These are phyloP conservation scores for Colletotrichum shisoi DNA, from an alignment of 2,329 filamentous ascomycete genomes.

Conservation along the genomic window DNA sequence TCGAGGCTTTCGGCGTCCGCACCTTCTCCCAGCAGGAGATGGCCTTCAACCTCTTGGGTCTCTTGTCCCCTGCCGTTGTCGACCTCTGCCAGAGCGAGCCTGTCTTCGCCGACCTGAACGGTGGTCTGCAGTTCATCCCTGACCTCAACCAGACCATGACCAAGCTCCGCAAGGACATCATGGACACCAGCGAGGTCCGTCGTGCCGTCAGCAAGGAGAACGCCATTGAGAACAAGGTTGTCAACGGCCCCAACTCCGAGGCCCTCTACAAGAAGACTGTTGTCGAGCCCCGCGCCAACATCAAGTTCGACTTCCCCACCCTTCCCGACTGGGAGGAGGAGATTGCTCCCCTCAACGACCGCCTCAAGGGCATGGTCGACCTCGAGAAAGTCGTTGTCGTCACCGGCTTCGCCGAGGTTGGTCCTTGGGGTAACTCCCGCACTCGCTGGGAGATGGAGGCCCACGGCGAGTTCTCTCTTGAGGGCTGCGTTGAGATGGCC, in stretches of 20 bases:
- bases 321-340: conserved; percentile 93
- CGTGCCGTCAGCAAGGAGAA: conserved; percentile 95
- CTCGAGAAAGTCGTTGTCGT: conserved; percentile 98
- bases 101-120: conserved; percentile 96
- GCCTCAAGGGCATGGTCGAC: conserved; percentile 97
- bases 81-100: conserved; percentile 95
- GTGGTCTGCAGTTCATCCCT: conserved; percentile 95
- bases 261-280: conserved; percentile 93
- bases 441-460: conserved; percentile 99
- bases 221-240: conserved; percentile 93
- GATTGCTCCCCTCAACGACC: conserved; percentile 84
- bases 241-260: conserved; percentile 93
- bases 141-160: conserved; percentile 96
- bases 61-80: conserved; percentile 93
- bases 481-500: conserved; percentile 98
- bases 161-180: conserved; percentile 90
- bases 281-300: conserved; percentile 92
- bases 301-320: conserved; percentile 94
- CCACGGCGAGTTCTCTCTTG: conserved; percentile 92
- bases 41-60: conserved; percentile 96
- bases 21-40: conserved; percentile 99
- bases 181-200: conserved; percentile 92
- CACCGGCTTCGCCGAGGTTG: conserved; percentile 93
- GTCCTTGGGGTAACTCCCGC: conserved; percentile 97
- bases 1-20: conserved; percentile 94